Percentiles rank a stretch among this genome's conserved stretches.
Evolutionary conservation across 164 flowering plant species (phyloP).

Genomic region (Macadamia integrifolia): DNA sequence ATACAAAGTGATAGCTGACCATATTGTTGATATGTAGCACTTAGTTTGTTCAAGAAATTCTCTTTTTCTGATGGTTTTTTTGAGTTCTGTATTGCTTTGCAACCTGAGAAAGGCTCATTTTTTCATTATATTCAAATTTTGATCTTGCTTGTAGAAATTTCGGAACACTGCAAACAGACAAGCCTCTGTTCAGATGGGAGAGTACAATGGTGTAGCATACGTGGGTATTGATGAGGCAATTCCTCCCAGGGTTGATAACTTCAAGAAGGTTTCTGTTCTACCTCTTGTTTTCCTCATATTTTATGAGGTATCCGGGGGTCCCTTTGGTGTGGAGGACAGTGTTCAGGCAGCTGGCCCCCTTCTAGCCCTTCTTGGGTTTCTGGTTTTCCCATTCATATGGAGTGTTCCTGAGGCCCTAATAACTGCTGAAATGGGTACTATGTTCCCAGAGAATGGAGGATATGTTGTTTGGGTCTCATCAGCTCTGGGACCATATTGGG

Average conservation of each 20-base stretch:
- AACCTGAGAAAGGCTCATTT: too few relatives aligned
- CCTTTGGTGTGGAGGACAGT: slow-evolving; percentile 13
- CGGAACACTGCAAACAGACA: too few relatives aligned
- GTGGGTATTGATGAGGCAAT: background rate
- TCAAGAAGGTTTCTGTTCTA: slow-evolving; percentile 9
- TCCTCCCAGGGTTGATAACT: slow-evolving; percentile 3
- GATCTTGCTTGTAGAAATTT: too few relatives aligned
- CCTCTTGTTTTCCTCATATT: slow-evolving; percentile 12
- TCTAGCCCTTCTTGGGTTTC: slow-evolving; percentile 14
- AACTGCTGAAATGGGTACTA: slow-evolving; percentile 15
- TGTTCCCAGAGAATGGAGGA: slow-evolving; percentile 18
- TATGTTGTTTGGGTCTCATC: slow-evolving; percentile 14
- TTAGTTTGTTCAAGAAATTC: too few relatives aligned
- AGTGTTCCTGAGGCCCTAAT: slow-evolving; percentile 19
- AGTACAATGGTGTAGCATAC: too few relatives aligned
- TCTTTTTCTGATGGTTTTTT: too few relatives aligned
- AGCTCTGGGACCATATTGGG: slow-evolving; percentile 16
- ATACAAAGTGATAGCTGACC: too few relatives aligned
- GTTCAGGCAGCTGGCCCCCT: slow-evolving; percentile 8
- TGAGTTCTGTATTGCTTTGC: too few relatives aligned
- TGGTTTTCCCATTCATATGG: slow-evolving; percentile 16
- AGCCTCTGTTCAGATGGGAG: too few relatives aligned
- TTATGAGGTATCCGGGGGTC: slow-evolving; percentile 18
- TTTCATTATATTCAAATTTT: too few relatives aligned
- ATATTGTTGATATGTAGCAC: too few relatives aligned